phyloP scores from a whole-genome alignment of 148 eudicot genomes.

The Fagopyrum tataricum region DNA sequence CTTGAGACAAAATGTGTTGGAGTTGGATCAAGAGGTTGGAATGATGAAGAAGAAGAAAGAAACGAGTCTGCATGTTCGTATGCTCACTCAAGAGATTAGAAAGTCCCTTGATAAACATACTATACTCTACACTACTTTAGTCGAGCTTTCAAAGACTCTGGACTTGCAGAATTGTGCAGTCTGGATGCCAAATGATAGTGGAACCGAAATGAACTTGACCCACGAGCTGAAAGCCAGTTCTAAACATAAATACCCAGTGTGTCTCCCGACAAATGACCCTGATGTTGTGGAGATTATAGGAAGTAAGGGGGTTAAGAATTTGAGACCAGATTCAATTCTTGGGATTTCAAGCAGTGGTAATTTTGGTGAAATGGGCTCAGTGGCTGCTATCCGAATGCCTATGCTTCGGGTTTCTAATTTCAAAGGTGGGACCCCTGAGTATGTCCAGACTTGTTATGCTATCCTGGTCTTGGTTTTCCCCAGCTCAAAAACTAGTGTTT shows the following conservation, averaged over 20 bases:
- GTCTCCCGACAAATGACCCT: conserved; percentile 48
- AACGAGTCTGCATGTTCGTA: conserved; percentile 77
- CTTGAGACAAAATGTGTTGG: conserved; percentile 68
- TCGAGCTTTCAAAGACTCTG: conserved; percentile 72
- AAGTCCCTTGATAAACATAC: conserved; percentile 81
- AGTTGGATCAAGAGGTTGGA: conserved; percentile 75
- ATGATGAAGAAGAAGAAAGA: conserved; percentile 75
- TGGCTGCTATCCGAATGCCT: conserved; percentile 82
- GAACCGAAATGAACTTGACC: conserved; percentile 53
- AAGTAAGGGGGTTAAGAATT: conserved; percentile 48
- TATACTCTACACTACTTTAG: conserved; percentile 71
- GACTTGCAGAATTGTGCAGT: conserved; percentile 77
- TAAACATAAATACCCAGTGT: conserved; percentile 17
- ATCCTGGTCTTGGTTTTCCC: conserved; percentile 77
- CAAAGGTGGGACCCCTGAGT: conserved; percentile 82
- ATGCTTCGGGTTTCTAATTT: conserved; percentile 71
- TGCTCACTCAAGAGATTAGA: conserved; percentile 89
- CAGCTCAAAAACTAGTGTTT: conserved; percentile 31
- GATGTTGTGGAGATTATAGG: conserved; percentile 49
- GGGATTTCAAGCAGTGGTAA: conserved; percentile 57
- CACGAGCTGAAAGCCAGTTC: conserved; percentile 44
- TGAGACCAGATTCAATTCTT: conserved; percentile 48
- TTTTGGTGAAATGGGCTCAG: conserved; percentile 40
- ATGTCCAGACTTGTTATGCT: conserved; percentile 58
- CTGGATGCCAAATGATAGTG: conserved; percentile 86